Conservation (phyloP, 2,329 filamentous ascomycete species). For the Helicocarpus griseus region DNA sequence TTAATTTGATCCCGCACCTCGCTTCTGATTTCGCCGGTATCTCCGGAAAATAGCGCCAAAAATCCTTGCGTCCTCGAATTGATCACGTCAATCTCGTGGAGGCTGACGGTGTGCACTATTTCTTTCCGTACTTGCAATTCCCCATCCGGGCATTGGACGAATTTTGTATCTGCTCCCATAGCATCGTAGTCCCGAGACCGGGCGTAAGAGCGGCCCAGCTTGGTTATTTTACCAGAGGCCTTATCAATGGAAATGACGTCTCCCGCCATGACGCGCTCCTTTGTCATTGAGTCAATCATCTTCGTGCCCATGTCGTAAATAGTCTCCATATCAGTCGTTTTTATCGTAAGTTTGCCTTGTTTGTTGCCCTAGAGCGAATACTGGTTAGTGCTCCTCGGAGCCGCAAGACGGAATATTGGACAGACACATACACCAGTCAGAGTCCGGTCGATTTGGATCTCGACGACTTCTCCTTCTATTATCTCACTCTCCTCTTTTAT, state of each 20-base stretch:
- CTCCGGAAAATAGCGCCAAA: constrained; percentile 90
- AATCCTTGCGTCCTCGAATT: constrained; percentile 99
- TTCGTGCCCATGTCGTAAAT: constrained; percentile 99
- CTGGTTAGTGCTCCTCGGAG: neutral
- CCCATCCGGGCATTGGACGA: constrained; percentile 92
- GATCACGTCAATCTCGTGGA: constrained; percentile 99
- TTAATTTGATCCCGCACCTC: constrained; percentile 99
- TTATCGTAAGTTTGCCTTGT: constrained; percentile 98
- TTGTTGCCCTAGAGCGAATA: constrained; percentile 59
- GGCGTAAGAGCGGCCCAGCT: constrained; percentile 88
- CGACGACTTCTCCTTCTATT: constrained; percentile 97
- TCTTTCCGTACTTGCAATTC: constrained; percentile 96
- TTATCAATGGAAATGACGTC: constrained; percentile 99
- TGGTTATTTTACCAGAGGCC: constrained; percentile 94
- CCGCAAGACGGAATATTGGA: neutral
- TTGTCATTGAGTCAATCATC: constrained; percentile 99
- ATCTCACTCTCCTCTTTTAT: constrained; percentile 99
- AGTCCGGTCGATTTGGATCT: constrained; percentile 96
- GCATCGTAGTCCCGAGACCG: constrained; percentile 96
- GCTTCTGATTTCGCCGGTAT: constrained; percentile 94
- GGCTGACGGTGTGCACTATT: constrained; percentile 88
- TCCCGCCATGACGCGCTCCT: constrained; percentile 96
- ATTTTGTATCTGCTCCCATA: constrained; percentile 97
- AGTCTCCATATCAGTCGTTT: constrained; percentile 99
- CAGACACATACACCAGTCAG: constrained; percentile 61